Evolutionary conservation across 495 filamentous ascomycete genomes (phyloP).

Genomic region (Oleoguttula mirabilis): DNA sequence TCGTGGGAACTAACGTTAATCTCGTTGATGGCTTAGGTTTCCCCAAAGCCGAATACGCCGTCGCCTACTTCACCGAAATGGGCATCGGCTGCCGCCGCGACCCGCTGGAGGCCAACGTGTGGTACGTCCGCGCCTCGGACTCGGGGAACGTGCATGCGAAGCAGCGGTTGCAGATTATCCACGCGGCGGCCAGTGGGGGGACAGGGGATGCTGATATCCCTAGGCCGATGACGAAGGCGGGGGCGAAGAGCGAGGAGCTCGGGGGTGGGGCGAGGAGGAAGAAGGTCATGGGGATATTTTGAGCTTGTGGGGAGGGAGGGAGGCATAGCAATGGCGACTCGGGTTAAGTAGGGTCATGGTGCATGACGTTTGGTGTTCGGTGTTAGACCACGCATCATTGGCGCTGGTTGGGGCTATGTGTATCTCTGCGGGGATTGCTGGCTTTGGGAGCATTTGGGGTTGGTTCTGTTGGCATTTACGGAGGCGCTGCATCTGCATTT

Average conservation of each 20-base stretch:
- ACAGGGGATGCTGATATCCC: constrained; percentile 23
- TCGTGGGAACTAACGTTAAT: neutral
- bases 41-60: constrained; percentile 87
- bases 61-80: constrained; percentile 97
- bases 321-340: too few relatives aligned
- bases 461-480: too few relatives aligned
- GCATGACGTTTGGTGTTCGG: too few relatives aligned
- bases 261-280: constrained; percentile 7
- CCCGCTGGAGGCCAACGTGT: constrained; percentile 87
- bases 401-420: too few relatives aligned
- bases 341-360: too few relatives aligned
- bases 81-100: constrained; percentile 92
- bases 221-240: constrained; percentile 16
- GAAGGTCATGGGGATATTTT: constrained; percentile 21
- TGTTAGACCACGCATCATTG: too few relatives aligned
- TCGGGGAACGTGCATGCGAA: constrained; percentile 83
- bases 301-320: too few relatives aligned
- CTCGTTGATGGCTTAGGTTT: constrained; percentile 42
- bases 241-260: constrained; percentile 23
- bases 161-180: constrained; percentile 73
- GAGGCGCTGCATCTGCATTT: too few relatives aligned
- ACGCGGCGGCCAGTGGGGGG: constrained; percentile 68
- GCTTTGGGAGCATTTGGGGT: too few relatives aligned
- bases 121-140: constrained; percentile 95
- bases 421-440: too few relatives aligned